Evolutionary conservation across 78 protist species (phyloP).

Genomic region (Polysphondylium violaceum): DNA sequence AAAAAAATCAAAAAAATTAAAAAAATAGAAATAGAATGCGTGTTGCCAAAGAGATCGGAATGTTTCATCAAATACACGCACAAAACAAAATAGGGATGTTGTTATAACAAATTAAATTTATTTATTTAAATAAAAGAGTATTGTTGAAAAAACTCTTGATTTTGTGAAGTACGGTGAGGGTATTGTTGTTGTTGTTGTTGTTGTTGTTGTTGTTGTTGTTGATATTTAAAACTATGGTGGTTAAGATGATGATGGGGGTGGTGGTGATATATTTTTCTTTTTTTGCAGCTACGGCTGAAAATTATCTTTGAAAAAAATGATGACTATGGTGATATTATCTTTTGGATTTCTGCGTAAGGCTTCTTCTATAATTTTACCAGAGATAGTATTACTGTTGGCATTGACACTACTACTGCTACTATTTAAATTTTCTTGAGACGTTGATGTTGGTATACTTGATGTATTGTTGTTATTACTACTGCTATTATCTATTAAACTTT

Average conservation of each 20-base stretch:
- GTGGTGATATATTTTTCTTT: not conserved
- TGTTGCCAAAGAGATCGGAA: too few relatives aligned
- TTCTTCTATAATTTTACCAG: constrained; percentile 55
- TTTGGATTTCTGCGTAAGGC: constrained; percentile 60
- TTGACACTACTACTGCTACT: not conserved
- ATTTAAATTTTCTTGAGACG: too few relatives aligned
- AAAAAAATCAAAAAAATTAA: too few relatives aligned
- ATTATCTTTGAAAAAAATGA: constrained; percentile 56
- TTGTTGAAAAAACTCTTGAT: too few relatives aligned
- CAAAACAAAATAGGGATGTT: too few relatives aligned
- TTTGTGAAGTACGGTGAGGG: too few relatives aligned
- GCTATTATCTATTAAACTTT: too few relatives aligned
- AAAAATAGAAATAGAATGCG: too few relatives aligned
- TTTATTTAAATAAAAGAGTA: too few relatives aligned
- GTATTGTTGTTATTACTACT: not conserved
- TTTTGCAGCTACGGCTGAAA: not conserved
- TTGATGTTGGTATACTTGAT: too few relatives aligned
- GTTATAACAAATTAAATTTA: too few relatives aligned
- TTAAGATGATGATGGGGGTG: not conserved
- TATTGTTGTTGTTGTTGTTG: not conserved
- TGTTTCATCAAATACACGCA: too few relatives aligned
- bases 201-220: not conserved
- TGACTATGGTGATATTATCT: constrained; percentile 67
- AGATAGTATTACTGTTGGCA: not conserved
- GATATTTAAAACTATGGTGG: not conserved